phyloP scores from a whole-genome alignment of 2,329 filamentous ascomycete genomes.

The Capronia americana region DNA sequence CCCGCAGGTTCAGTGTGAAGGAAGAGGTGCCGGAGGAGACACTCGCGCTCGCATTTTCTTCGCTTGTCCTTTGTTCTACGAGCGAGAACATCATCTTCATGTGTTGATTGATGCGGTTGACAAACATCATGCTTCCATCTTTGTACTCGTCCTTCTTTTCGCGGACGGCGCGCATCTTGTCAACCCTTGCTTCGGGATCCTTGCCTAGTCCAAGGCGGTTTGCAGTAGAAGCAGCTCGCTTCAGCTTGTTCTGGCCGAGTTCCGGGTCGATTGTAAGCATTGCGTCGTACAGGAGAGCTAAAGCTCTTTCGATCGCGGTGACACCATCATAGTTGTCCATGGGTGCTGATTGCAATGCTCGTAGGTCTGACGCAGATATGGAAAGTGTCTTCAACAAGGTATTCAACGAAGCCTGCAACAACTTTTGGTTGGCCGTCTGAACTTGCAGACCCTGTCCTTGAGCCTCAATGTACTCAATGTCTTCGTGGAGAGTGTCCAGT shows the following conservation, averaged over 20 bases:
- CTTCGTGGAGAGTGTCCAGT: slow-evolving; percentile 91
- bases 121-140: slow-evolving; percentile 75
- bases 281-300: slow-evolving; percentile 86
- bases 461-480: slow-evolving; percentile 96
- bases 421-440: slow-evolving; percentile 94
- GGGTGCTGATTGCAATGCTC: slow-evolving; percentile 73
- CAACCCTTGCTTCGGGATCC: slow-evolving; percentile 74
- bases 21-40: slow-evolving; percentile 54
- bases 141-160: slow-evolving; percentile 93
- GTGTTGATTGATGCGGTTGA: slow-evolving; percentile 79
- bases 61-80: slow-evolving; percentile 72
- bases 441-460: slow-evolving; percentile 97
- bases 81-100: slow-evolving; percentile 81
- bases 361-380: slow-evolving; percentile 77
- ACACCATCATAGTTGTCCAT: slow-evolving; percentile 74
- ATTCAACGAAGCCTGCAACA: slow-evolving; percentile 87
- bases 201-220: slow-evolving; percentile 54
- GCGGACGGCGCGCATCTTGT: slow-evolving; percentile 89
- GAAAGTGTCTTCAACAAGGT: slow-evolving; percentile 89
- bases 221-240: slow-evolving; percentile 53
- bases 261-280: slow-evolving; percentile 92
- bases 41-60: slow-evolving; percentile 57
- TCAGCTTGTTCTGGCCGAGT: slow-evolving; percentile 64
- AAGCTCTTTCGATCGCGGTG: slow-evolving; percentile 75
- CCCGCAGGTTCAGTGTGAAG: slow-evolving; percentile 70